Evolutionary conservation across 345 rosid genomes (phyloP).

Genomic region (Euphorbia pulcherrima): DNA sequence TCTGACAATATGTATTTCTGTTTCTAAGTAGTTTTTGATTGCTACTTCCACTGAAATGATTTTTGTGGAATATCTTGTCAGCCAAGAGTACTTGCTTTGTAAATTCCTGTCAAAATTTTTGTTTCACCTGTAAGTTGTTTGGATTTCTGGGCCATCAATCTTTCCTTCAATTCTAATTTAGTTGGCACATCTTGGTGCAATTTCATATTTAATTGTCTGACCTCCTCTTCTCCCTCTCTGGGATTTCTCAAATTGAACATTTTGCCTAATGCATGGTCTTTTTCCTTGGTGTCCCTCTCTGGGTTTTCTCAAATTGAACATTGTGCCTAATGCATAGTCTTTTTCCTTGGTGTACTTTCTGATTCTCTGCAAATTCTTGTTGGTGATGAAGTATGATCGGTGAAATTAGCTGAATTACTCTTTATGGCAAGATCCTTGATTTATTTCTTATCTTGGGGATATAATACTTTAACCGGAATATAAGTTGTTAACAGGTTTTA

Average conservation of each 20-base stretch:
- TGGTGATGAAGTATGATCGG: slow-evolving; percentile 10
- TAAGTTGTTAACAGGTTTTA: slow-evolving; percentile 62
- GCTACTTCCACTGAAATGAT: neutral
- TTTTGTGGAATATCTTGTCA: neutral
- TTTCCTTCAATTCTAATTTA: neutral
- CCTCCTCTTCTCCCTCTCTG: neutral
- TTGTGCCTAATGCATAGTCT: neutral
- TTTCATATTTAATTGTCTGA: neutral
- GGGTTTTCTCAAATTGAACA: neutral
- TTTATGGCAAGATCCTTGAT: slow-evolving; percentile 5
- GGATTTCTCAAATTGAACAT: neutral
- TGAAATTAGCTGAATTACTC: slow-evolving; percentile 22
- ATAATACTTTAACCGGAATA: slow-evolving; percentile 33
- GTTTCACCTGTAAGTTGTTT: neutral
- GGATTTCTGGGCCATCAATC: neutral
- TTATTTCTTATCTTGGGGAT: slow-evolving; percentile 25
- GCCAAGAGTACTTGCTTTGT: neutral
- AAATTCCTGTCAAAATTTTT: neutral
- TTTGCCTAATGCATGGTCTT: neutral
- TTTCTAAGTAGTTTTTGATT: neutral
- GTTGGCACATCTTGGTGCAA: neutral
- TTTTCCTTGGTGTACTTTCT: neutral
- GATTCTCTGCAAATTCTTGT: neutral
- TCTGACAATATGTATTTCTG: neutral
- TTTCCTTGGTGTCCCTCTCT: neutral